A percentile compares a stretch with the other conserved stretches of the same genome.
Conservation (phyloP, 2,329 filamentous ascomycete genomes). For the Polychaeton citri region DNA sequence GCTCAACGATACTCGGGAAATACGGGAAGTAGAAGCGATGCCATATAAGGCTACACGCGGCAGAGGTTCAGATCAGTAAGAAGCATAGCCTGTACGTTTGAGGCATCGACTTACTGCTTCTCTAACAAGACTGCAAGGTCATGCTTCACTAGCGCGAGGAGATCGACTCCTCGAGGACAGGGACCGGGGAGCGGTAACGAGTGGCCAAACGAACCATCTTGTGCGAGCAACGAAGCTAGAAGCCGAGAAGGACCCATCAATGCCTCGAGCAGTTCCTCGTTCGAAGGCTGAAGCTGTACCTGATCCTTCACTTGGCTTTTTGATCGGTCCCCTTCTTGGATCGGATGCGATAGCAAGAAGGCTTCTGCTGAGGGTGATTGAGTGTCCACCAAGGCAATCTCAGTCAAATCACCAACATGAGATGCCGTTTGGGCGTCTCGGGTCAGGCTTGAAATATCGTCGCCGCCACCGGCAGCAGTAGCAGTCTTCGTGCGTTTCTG, state of each 20-base stretch:
- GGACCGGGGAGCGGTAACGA: neutral
- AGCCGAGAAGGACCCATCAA: conserved; percentile 4
- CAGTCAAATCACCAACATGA: too few species aligned
- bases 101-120: neutral
- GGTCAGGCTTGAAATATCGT: too few species aligned
- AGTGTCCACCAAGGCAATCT: neutral
- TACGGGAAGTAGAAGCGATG: conserved; percentile 5
- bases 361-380: neutral
- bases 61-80: neutral
- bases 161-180: neutral
- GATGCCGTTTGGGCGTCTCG: too few species aligned
- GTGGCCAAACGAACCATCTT: conserved; percentile 2
- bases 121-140: neutral
- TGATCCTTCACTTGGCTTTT: neutral
- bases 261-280: conserved; percentile 3
- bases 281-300: neutral
- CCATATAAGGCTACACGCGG: conserved; percentile 6
- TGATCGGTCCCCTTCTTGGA: too few species aligned
- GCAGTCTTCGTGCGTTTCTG: conserved; percentile 3
- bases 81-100: neutral
- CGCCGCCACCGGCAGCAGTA: too few species aligned
- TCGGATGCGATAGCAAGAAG: neutral
- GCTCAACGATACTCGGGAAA: conserved; percentile 2
- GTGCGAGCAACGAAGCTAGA: conserved; percentile 3
- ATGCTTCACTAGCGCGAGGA: neutral